phyloP scores from a whole-genome alignment of 1,284 basidiomycete species.

The Cystobasidium slooffiae region DNA sequence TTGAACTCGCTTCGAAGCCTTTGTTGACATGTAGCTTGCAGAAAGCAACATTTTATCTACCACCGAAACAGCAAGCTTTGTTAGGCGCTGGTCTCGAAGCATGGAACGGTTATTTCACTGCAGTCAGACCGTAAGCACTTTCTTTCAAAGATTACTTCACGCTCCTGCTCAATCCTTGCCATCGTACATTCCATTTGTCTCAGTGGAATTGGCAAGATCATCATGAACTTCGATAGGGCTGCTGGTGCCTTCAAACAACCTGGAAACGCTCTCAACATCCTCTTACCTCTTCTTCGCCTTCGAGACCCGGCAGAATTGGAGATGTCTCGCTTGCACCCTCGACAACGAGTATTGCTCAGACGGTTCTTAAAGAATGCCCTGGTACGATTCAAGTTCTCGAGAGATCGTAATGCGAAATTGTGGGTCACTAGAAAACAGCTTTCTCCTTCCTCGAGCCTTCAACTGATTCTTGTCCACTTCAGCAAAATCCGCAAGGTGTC shows the following conservation, averaged over 20 bases:
- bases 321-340: constrained; percentile 6
- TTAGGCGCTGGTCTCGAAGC: constrained; percentile 28
- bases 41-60: constrained; percentile 30
- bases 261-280: constrained; percentile 27
- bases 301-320: constrained; percentile 28
- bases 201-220: constrained; percentile 23
- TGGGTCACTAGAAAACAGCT: too few relatives aligned
- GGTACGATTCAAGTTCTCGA: constrained; percentile 2
- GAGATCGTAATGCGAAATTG: constrained; percentile 17
- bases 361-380: constrained; percentile 23
- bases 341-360: not conserved
- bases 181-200: not conserved
- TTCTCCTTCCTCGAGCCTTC: too few relatives aligned
- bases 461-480: not conserved
- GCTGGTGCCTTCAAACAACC: constrained; percentile 34
- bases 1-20: too few relatives aligned
- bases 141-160: too few relatives aligned
- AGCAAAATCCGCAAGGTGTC: constrained; percentile 41
- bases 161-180: not conserved
- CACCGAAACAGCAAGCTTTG: not conserved
- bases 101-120: constrained; percentile 26
- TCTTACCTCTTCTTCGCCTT: not conserved
- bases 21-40: not conserved
- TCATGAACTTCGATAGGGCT: constrained; percentile 40
- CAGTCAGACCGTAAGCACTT: constrained; percentile 26